phyloP scores from a whole-genome alignment of 2,329 filamentous ascomycete species.

The Teratosphaeria destructans region DNA sequence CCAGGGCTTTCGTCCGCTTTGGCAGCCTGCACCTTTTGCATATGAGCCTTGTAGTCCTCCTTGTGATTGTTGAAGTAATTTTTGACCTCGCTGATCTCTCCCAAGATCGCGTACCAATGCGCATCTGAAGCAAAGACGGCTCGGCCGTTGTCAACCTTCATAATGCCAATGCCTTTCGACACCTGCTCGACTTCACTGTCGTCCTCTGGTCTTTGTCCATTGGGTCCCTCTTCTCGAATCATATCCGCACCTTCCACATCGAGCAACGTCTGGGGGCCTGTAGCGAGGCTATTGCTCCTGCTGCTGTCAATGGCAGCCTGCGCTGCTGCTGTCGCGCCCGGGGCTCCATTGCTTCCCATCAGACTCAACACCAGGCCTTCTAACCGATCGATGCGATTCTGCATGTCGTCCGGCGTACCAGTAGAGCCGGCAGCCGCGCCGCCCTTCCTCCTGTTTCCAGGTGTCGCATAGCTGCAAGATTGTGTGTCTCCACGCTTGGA shows the following conservation, averaged over 20 bases:
- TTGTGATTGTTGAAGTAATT: constrained; percentile 80
- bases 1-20: constrained; percentile 52
- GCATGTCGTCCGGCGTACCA: constrained; percentile 82
- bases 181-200: constrained; percentile 53
- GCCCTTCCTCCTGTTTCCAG: constrained; percentile 61
- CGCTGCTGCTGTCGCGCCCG: constrained; percentile 45
- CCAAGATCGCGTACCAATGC: constrained; percentile 43
- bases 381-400: constrained; percentile 90
- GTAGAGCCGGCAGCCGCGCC: constrained; percentile 16
- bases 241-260: constrained; percentile 50
- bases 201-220: constrained; percentile 32
- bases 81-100: constrained; percentile 80
- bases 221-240: constrained; percentile 34
- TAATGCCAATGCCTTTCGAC: constrained; percentile 41
- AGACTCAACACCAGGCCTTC: constrained; percentile 85
- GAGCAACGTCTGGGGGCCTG: constrained; percentile 29
- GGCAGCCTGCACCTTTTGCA: constrained; percentile 61
- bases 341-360: constrained; percentile 57
- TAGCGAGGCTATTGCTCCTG: constrained; percentile 29
- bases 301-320: constrained; percentile 43
- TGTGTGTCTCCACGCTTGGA: constrained; percentile 72
- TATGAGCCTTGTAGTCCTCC: constrained; percentile 75
- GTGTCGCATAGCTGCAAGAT: constrained; percentile 73
- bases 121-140: constrained; percentile 41
- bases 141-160: constrained; percentile 42